Base-by-base conservation (phyloP, 2,329 filamentous ascomycete genomes). In the Penicillium sp. region DNA sequence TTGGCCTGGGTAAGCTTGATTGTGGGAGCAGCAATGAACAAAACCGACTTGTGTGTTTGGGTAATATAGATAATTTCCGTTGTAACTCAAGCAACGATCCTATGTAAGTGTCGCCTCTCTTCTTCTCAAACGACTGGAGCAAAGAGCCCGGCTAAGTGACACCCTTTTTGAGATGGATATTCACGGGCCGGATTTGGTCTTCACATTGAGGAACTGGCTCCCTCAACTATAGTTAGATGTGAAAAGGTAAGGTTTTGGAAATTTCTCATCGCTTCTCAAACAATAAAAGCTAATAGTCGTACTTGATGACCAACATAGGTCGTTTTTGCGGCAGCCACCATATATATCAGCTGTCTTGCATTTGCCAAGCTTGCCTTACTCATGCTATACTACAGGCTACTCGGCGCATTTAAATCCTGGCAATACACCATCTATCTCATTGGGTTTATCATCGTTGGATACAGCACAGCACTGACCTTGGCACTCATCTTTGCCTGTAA, bases 401-500 rank as follows among this genome's bases (percentile, higher is more conserved):
- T 65, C 22, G 37, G 45, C 19, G 26, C 55, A 10, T 6, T 33
- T 2, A n/a, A 53, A 45, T 13, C 24, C 4, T 61, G 52, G 48
- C 22, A 48, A 31, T 59, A 59, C 27, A 52, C 45, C 19, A 48
- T 48, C 16, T 48, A 48, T 24, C 19, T 31, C 19, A n/a, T 48
- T 27, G 45, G 27, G n/a, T 48, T 57, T 58, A 27, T 57, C 13
- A 57, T 57, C 5, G 26, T 10, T 16, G 52, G 52, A 14, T 59
- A 60, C 21, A 60, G 55, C 22, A 31, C 55, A 19, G 55, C 55
- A 16, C 49, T 60, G 3, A n/a, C 47, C 3, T 35, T 57, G 31
- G 35, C 57, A 56, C 26, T 59, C 11, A 64, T 69, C 2, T 68
- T 69, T 44, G 64, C 64, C 1, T 68, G 64, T 31, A 45, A 29